These are phyloP conservation scores for Bauhinia variegata DNA, from an alignment of 306 rosid genomes.

Conservation along the genomic window DNA sequence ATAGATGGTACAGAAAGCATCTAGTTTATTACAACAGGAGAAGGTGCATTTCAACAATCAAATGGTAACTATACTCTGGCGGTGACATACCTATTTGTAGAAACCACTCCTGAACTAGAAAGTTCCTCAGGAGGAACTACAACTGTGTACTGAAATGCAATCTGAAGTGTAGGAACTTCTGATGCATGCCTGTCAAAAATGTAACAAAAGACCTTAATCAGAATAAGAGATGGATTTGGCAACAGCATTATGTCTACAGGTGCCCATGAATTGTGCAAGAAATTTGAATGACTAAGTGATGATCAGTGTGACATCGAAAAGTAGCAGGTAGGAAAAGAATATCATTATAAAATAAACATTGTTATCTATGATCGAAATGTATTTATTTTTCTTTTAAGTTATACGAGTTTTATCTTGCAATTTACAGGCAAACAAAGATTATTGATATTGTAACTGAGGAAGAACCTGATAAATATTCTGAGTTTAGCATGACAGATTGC, in stretches of 20 bases:
- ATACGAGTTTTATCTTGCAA: slow-evolving; percentile 13
- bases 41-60: slow-evolving; percentile 12
- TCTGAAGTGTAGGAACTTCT: slow-evolving; percentile 83
- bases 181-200: slow-evolving; percentile 60
- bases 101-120: slow-evolving; percentile 48
- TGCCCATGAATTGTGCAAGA: not conserved
- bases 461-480: slow-evolving; percentile 7
- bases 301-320: not conserved
- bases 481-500: slow-evolving; percentile 24
- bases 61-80: slow-evolving; percentile 15
- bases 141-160: slow-evolving; percentile 92
- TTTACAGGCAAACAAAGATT: slow-evolving; percentile 8
- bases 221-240: slow-evolving; percentile 32
- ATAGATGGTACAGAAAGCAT: slow-evolving; percentile 30
- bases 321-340: not conserved
- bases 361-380: slow-evolving; percentile 9
- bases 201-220: slow-evolving; percentile 25
- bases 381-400: slow-evolving; percentile 9
- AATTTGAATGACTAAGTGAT: not conserved
- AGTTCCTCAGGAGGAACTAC: slow-evolving; percentile 84
- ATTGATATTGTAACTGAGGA: slow-evolving; percentile 19
- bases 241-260: not conserved
- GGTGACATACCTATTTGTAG: slow-evolving; percentile 69
- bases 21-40: slow-evolving; percentile 24
- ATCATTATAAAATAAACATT: slow-evolving; percentile 11